Percentiles rank a stretch among this genome's conserved stretches.
These are phyloP conservation scores for Microthyrium microscopicum DNA, from an alignment of 2,329 filamentous ascomycete species.

Conservation along the genomic window DNA sequence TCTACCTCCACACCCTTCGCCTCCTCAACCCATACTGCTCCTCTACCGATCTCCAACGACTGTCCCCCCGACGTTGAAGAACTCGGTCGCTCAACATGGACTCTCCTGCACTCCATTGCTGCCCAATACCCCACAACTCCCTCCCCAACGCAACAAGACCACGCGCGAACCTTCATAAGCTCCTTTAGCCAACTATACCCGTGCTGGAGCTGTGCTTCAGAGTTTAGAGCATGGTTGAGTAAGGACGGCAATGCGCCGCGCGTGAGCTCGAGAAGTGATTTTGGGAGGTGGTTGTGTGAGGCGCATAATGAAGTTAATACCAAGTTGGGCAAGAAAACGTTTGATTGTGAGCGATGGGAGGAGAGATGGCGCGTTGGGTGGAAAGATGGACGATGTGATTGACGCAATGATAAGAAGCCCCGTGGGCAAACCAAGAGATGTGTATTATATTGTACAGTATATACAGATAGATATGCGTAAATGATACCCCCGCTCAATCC, in stretches of 20 bases:
- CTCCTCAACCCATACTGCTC: slow-evolving; percentile 13
- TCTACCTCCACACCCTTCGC: too few species aligned
- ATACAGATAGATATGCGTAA: background rate
- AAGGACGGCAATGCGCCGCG: slow-evolving; percentile 44
- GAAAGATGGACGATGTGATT: slow-evolving; percentile 52
- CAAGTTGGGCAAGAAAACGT: slow-evolving; percentile 78
- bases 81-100: slow-evolving; percentile 83
- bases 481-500: too few species aligned
- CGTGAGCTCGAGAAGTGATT: slow-evolving; percentile 44
- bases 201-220: slow-evolving; percentile 88
- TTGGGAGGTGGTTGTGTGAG: slow-evolving; percentile 69
- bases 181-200: slow-evolving; percentile 81
- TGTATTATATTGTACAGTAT: background rate
- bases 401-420: slow-evolving; percentile 12
- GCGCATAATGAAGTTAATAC: slow-evolving; percentile 77
- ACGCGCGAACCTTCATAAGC: slow-evolving; percentile 61
- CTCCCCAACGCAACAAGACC: slow-evolving; percentile 49
- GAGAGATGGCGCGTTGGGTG: slow-evolving; percentile 90
- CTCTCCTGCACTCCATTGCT: slow-evolving; percentile 78
- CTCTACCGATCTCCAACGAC: slow-evolving; percentile 36
- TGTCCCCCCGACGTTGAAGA: slow-evolving; percentile 83
- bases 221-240: slow-evolving; percentile 70
- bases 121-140: slow-evolving; percentile 67
- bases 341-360: slow-evolving; percentile 83
- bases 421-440: too few species aligned